Evolutionary conservation across 345 rosid genomes (phyloP).

Genomic region (Citrus australasica): DNA sequence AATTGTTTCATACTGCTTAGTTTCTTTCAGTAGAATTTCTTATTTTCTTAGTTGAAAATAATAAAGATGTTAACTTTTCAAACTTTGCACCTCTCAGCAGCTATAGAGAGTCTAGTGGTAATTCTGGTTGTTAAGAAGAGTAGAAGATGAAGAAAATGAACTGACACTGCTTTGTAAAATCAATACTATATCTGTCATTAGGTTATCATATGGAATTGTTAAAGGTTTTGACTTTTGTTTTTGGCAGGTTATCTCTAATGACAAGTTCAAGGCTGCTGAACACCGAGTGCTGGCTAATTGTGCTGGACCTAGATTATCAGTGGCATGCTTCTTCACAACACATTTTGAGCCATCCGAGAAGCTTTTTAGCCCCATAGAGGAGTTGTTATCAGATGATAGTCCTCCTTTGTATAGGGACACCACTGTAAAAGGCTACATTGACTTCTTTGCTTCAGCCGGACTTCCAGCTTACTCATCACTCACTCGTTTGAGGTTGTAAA

Average conservation of each 20-base stretch:
- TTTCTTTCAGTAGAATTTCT: too few relatives aligned
- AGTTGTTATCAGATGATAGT: conserved; percentile 11
- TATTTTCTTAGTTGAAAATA: not conserved
- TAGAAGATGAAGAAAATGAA: not conserved
- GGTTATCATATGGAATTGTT: not conserved
- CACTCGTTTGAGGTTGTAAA: not conserved
- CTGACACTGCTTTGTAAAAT: not conserved
- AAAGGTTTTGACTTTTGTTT: not conserved
- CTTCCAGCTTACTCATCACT: conserved; percentile 1
- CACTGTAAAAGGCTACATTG: not conserved
- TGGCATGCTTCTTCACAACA: conserved; percentile 18
- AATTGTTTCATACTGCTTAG: too few relatives aligned
- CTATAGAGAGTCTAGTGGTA: not conserved
- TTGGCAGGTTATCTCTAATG: conserved; percentile 19
- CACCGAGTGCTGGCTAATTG: conserved; percentile 25
- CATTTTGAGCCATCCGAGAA: not conserved
- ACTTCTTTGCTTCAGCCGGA: not conserved
- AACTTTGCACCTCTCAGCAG: not conserved
- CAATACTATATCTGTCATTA: not conserved
- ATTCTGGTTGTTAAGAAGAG: not conserved
- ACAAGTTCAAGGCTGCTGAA: conserved; percentile 17
- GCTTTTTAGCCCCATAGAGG: conserved; percentile 18
- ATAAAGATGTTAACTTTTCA: not conserved
- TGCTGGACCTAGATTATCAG: conserved; percentile 23
- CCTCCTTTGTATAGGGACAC: conserved; percentile 25